Evolutionary conservation across 768 basidiomycete genomes (phyloP), one percentile per base, ranked within the genome.

Genomic region (Boletus fagicola): DNA sequence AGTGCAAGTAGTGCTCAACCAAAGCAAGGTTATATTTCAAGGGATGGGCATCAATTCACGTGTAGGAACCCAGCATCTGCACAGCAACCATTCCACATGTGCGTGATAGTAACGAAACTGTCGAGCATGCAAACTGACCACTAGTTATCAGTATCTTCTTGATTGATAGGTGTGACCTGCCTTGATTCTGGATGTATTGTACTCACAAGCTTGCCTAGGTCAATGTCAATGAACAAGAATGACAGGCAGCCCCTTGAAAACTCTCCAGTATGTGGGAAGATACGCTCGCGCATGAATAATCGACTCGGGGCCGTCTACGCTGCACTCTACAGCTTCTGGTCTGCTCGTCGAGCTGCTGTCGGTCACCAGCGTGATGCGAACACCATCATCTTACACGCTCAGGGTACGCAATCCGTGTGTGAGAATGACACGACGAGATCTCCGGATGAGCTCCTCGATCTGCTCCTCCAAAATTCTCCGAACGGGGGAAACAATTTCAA

Each of bases 1-100:
- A 62, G 63, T 4, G 49, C 66, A 4, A 64, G 60, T n/a, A 58
- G 61, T 13, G 47, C 62, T 10, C 66, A 62, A 4, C 54, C 60
- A 1, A 73, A 66, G 10, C 45, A 70, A 10, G 78, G 83, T 10
- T 79, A 86, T 63, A 64, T 82, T 22, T 84, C 84, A 20, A 68
- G 66, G 15, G 84, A 86, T 57, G 85, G 85, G 0, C 85, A 86
- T 61, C 60, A 74, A 10, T 87, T 82, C 60, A 49, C 59, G 1
- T 86, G 84, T 65, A 75, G 62, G 43, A 83, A 85, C 61, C 85
- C 85, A 4, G 72, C 67, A 8, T 63, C 76, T 12, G 57, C 75
- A 59, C 78, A 77, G 12, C 82, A 80, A 58, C 72, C 83, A 0
- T 85, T 81, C 65, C 84, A 86, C 62, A 80, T 87, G 82, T 85